Base-by-base conservation (phyloP, 352 stramenopile genomes). In the Globisporangium nunn region DNA sequence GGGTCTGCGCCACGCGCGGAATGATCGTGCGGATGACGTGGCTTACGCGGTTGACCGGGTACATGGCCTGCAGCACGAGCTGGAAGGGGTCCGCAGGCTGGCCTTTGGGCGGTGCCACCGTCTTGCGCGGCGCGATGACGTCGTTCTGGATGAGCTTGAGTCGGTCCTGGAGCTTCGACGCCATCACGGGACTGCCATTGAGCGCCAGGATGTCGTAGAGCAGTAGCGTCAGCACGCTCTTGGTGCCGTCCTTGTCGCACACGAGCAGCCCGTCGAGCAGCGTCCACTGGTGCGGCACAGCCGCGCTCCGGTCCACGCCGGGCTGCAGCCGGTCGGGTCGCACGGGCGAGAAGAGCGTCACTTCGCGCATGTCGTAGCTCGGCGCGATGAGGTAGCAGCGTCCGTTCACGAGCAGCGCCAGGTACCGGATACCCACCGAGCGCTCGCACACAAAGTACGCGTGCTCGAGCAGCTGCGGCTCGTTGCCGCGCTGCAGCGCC, bases 131-230 rank as follows among this genome's bases (percentile, higher is more conserved):
- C 0, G 72, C 82, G 53, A 94, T 85, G n/a, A 94, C 81, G 71
- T 91, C 83, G 68, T 94, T 94, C 66, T 94, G 84, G 51, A 94
- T 83, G n/a, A 93, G 62, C 56, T 95, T 95, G 43, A 95, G 76
- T 28, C 85, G 67, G 55, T 95, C 85, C 66, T 91, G 81, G 10
- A 95, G 72, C 67, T 93, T 95, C 40, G 79, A 88, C 29, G 75
- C 70, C 81, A 95, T 89, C 40, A 95, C 85, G 0, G 77, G 78
- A 45, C 67, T 87, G 53, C 82, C 85, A 59, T 95, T 95, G 8
- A 95, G 79, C 30, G 81, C 79, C 46, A 95, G 52, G 41, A 95
- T 92, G 61, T 95, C 85, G 61, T 91, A 91, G 29, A 93, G 63
- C 40, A 95, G 72, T 48, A 91, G 70, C n/a, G 78, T 88, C 28